Percentiles rank a stretch among this genome's conserved stretches.
phyloP scores from a whole-genome alignment of 192 early-diverging fungal genomes.

The Coemansia sp. region DNA sequence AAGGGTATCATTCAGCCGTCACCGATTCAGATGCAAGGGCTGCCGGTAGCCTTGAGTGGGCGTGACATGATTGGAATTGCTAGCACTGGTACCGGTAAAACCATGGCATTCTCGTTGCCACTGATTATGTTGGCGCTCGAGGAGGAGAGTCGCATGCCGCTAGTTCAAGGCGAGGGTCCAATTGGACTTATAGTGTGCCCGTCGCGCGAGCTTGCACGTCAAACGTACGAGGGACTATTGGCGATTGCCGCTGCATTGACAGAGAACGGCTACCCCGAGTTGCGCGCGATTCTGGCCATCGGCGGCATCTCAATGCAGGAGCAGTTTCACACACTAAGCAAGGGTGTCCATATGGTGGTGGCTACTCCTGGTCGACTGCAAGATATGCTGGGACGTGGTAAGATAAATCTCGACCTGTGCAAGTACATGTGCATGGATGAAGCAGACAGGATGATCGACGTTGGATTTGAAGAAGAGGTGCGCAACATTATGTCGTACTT shows the following conservation, averaged over 20 bases:
- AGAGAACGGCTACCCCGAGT: conserved; percentile 68
- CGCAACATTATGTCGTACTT: conserved; percentile 96
- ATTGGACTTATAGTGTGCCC: conserved; percentile 95
- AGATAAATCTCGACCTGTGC: conserved; percentile 87
- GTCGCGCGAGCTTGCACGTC: conserved; percentile 93
- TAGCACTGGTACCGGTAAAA: conserved; percentile 98
- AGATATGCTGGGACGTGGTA: conserved; percentile 88
- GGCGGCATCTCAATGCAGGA: conserved; percentile 95
- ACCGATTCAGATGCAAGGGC: conserved; percentile 97
- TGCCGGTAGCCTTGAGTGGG: conserved; percentile 88
- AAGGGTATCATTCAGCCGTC: conserved; percentile 90
- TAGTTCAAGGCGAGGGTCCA: conserved; percentile 87
- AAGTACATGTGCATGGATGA: conserved; percentile 95
- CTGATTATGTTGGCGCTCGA: conserved; percentile 92
- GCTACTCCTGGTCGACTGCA: conserved; percentile 95
- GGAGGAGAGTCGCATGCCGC: conserved; percentile 82
- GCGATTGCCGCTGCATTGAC: conserved; percentile 64
- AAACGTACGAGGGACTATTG: conserved; percentile 87
- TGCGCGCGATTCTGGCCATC: conserved; percentile 86
- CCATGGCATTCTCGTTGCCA: conserved; percentile 93
- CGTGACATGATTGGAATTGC: conserved; percentile 99
- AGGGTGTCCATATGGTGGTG: conserved; percentile 91
- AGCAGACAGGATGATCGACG: conserved; percentile 98
- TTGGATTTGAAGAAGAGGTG: conserved; percentile 98
- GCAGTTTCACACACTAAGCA: conserved; percentile 70